Base-by-base conservation (phyloP, 495 filamentous ascomycete genomes). In the Aspergillus heteromorphus region DNA sequence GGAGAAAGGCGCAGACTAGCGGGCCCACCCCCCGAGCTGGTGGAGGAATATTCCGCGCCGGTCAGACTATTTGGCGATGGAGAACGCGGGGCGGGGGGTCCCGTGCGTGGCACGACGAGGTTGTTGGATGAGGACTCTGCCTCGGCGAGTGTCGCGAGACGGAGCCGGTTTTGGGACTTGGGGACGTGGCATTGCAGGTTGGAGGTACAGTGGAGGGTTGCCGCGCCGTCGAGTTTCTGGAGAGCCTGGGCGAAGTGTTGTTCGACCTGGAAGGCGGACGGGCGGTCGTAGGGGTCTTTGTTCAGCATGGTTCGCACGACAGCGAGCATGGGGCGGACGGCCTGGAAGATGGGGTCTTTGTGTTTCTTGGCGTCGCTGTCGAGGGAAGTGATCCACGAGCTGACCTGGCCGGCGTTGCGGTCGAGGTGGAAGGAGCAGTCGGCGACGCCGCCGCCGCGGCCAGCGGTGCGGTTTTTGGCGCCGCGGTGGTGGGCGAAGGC, bases 361-460 rank as follows among this genome's bases (percentile, higher is more conserved):
- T 70, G 68, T 65, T 87, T 86, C 38, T 77, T 66, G 19, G 86
- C 82, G 21, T 90, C 85, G 45, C 83, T 82, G 40, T 83, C 80
- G 0, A 96, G 70, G 9, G 76, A 68, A 0, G 77, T 76, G 66
- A 92, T 87, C 92, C 92, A 96, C 14, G 76, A 81, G 42, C 85
- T 82, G 1, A 95, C 81, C 63, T 92, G 88, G 13, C 78, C 80
- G 0, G 87, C 72, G 60, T 95, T 93, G 21, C 83, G 83, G 19
- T 67, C 52, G 0, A 77, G 65, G 65, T 96, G 92, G 69, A 92
- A 97, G 0, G 86, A 90, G 1, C 86, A 81, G 61, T 96, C 88
- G 9, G 86, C 81, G 23, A 86, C 81, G 2, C 85, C 85, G 53
- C 86, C 86, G 18, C 80, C 80, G 13, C 87, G 78, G 11, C 87